These are phyloP conservation scores for Diaporthe aspalathi DNA, from an alignment of 2,329 filamentous ascomycete genomes.

Conservation along the genomic window DNA sequence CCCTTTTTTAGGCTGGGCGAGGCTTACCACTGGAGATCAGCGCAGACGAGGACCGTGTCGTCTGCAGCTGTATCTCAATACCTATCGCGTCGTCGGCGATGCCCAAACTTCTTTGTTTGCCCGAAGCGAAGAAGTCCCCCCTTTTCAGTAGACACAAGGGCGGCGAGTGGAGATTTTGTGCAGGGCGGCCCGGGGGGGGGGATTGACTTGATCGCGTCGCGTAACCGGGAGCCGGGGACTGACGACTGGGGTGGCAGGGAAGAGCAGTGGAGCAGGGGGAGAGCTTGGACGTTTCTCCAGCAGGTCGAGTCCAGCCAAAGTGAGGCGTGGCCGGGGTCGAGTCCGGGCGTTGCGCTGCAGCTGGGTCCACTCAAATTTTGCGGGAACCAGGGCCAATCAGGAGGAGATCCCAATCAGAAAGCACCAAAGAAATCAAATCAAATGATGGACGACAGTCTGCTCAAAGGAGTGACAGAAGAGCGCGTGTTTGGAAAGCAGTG, in stretches of 20 bases:
- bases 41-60: slow-evolving; percentile 69
- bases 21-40: slow-evolving; percentile 69
- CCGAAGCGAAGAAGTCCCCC: slow-evolving; percentile 38
- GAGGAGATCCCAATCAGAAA: slow-evolving; percentile 12
- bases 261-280: slow-evolving; percentile 7
- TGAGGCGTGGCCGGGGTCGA: slow-evolving; percentile 14
- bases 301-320: slow-evolving; percentile 10
- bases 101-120: slow-evolving; percentile 36
- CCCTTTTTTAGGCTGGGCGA: slow-evolving; percentile 30
- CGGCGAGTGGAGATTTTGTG: slow-evolving; percentile 33
- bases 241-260: slow-evolving; percentile 21
- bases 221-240: slow-evolving; percentile 38
- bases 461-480: slow-evolving; percentile 39
- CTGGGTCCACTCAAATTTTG: slow-evolving; percentile 32
- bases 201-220: slow-evolving; percentile 38
- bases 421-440: slow-evolving; percentile 24
- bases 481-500: slow-evolving; percentile 25
- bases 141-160: slow-evolving; percentile 33
- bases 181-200: slow-evolving; percentile 33
- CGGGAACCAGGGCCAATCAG: slow-evolving; percentile 31
- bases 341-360: slow-evolving; percentile 17
- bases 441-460: slow-evolving; percentile 19
- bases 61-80: slow-evolving; percentile 68
- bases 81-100: slow-evolving; percentile 38
- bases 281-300: slow-evolving; percentile 36